phyloP scores from a whole-genome alignment of 2,329 filamentous ascomycete species.

The Coniochaeta hoffmannii region DNA sequence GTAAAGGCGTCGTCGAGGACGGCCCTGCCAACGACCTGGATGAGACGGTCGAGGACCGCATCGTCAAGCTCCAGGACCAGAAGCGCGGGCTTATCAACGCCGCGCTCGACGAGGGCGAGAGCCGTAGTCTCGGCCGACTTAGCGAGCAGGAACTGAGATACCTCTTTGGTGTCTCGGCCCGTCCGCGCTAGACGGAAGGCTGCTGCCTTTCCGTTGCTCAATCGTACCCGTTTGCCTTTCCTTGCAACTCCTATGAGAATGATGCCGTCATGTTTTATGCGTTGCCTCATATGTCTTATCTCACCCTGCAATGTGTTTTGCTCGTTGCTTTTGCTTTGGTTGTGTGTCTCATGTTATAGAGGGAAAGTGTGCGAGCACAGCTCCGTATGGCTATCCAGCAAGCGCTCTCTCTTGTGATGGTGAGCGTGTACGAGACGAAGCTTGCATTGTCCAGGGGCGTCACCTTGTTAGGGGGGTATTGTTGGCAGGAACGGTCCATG shows the following conservation, averaged over 20 bases:
- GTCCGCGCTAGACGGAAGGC: background rate
- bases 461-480: too few relatives aligned
- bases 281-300: background rate
- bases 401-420: background rate
- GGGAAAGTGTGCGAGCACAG: background rate
- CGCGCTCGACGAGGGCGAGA: conserved; percentile 71
- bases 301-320: background rate
- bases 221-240: background rate
- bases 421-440: background rate
- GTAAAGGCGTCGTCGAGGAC: background rate
- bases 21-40: background rate
- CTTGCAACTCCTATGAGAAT: background rate
- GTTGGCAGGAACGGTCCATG: background rate
- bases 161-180: conserved; percentile 44
- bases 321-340: background rate
- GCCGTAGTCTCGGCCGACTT: conserved; percentile 59
- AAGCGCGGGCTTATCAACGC: conserved; percentile 72
- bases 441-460: too few relatives aligned
- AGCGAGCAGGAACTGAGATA: conserved; percentile 60
- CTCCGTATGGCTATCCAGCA: background rate
- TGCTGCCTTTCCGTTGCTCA: background rate
- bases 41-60: conserved; percentile 81
- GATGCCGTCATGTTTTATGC: background rate
- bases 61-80: conserved; percentile 67
- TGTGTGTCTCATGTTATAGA: background rate